Percentiles rank a stretch among this genome's conserved stretches.
Evolutionary conservation across 768 basidiomycete species (phyloP).

Genomic region (Lactarius evosmus): DNA sequence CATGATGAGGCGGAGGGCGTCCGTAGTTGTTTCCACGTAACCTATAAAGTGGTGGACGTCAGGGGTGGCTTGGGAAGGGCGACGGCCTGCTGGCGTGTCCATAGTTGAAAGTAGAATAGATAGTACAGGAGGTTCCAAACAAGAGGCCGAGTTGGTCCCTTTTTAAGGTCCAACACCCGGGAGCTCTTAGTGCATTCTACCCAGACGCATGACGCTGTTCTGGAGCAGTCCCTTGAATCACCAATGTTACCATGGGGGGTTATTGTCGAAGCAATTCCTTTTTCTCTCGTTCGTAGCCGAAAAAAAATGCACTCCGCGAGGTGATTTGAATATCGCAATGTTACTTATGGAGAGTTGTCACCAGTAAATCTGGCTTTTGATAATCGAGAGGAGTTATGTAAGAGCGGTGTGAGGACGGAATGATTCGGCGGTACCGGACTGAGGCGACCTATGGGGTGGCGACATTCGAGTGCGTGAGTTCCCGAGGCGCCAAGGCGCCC

Average conservation of each 20-base stretch:
- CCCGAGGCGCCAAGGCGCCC: constrained; percentile 9
- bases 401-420: constrained; percentile 16
- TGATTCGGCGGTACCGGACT: constrained; percentile 15
- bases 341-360: constrained; percentile 9
- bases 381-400: constrained; percentile 21
- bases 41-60: constrained; percentile 63
- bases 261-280: constrained; percentile 17
- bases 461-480: constrained; percentile 4
- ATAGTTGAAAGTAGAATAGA: constrained; percentile 20
- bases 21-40: constrained; percentile 76
- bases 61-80: constrained; percentile 24
- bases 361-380: constrained; percentile 9
- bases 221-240: constrained; percentile 20
- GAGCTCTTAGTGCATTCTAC: constrained; percentile 21
- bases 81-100: constrained; percentile 10
- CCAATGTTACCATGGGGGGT: constrained; percentile 14
- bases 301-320: constrained; percentile 19
- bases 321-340: constrained; percentile 14
- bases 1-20: constrained; percentile 80
- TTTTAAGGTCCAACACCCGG: constrained; percentile 26
- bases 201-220: constrained; percentile 19
- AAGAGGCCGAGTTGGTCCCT: constrained; percentile 20
- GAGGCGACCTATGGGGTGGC: constrained; percentile 14
- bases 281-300: constrained; percentile 19
- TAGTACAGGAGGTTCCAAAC: constrained; percentile 20